Evolutionary conservation across 1,284 basidiomycete species (phyloP).

Genomic region (Cutaneotrichosporon sp.): DNA sequence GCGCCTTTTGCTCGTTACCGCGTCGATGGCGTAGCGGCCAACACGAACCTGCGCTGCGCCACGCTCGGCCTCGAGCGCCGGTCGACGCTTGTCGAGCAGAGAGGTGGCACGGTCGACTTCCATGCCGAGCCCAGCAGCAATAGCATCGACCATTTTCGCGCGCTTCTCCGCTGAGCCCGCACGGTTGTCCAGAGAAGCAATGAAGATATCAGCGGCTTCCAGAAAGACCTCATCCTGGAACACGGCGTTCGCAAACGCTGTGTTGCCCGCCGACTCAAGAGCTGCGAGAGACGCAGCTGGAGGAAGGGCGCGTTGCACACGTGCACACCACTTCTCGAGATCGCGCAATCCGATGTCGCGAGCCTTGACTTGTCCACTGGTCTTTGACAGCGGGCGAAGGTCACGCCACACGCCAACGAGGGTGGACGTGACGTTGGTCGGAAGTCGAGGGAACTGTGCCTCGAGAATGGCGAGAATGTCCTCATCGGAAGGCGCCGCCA

Average conservation of each 20-base stretch:
- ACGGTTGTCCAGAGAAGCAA: slow-evolving; percentile 62
- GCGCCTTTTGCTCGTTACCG: slow-evolving; percentile 9
- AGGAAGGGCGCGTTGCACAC: slow-evolving; percentile 64
- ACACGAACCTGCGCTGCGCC: slow-evolving; percentile 47
- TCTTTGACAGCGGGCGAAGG: slow-evolving; percentile 38
- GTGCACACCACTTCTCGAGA: slow-evolving; percentile 77
- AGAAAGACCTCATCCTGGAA: slow-evolving; percentile 86
- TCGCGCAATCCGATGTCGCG: slow-evolving; percentile 69
- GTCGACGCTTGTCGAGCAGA: slow-evolving; percentile 58
- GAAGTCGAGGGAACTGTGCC: slow-evolving; percentile 61
- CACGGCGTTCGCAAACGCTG: slow-evolving; percentile 65
- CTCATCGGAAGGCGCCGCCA: slow-evolving; percentile 58
- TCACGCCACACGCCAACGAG: slow-evolving; percentile 42
- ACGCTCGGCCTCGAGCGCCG: slow-evolving; percentile 64
- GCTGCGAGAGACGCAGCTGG: slow-evolving; percentile 24
- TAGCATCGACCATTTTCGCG: slow-evolving; percentile 43
- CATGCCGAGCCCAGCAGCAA: slow-evolving; percentile 64
- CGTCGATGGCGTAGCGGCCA: slow-evolving; percentile 31
- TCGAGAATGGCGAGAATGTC: slow-evolving; percentile 68
- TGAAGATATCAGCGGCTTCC: slow-evolving; percentile 87
- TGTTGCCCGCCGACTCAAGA: slow-evolving; percentile 40
- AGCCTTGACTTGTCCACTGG: slow-evolving; percentile 44
- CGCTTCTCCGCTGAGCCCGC: slow-evolving; percentile 41
- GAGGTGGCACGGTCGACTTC: slow-evolving; percentile 58
- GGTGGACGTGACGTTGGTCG: slow-evolving; percentile 46